phyloP scores from a whole-genome alignment of 805 yeast species.

The Brettanomyces sp. region DNA sequence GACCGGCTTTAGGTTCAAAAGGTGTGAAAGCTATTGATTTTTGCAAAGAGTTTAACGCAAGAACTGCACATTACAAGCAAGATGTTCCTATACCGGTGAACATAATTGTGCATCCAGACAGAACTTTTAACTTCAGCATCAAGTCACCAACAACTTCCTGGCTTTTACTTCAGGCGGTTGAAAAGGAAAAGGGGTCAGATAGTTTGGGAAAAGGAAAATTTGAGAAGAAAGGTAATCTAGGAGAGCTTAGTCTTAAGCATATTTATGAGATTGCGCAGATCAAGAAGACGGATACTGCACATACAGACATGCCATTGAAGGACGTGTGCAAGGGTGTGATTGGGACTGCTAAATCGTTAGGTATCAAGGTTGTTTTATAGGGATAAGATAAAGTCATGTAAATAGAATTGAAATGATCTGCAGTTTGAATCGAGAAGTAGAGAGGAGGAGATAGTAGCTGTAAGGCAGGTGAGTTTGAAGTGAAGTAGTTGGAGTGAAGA shows the following conservation, averaged over 20 bases:
- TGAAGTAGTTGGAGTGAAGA: no score
- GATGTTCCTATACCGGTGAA: conserved; percentile 87
- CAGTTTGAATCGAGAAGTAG: no score
- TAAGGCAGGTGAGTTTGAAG: no score
- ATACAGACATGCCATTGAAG: conserved; percentile 58
- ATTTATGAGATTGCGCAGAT: conserved; percentile 91
- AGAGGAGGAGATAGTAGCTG: no score
- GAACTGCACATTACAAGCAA: conserved; percentile 78
- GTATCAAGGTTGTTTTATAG: conserved; percentile 70
- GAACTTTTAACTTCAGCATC: conserved; percentile 77
- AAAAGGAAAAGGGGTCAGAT: conserved; percentile 69
- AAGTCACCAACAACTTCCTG: conserved; percentile 90
- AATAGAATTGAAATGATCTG: background rate
- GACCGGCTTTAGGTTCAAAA: conserved; percentile 96
- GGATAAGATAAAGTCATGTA: conserved; percentile 1
- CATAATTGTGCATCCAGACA: conserved; percentile 83
- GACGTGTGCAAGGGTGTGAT: conserved; percentile 74
- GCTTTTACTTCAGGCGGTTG: conserved; percentile 74
- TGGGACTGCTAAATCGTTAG: conserved; percentile 84
- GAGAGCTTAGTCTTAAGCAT: conserved; percentile 65
- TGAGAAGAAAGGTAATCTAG: conserved; percentile 23
- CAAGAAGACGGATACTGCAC: conserved; percentile 78
- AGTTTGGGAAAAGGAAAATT: conserved; percentile 57
- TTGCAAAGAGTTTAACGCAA: conserved; percentile 96
- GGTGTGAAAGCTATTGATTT: conserved; percentile 98